phyloP scores from a whole-genome alignment of 139 green algal species.

The Zygnema cylindricum region DNA sequence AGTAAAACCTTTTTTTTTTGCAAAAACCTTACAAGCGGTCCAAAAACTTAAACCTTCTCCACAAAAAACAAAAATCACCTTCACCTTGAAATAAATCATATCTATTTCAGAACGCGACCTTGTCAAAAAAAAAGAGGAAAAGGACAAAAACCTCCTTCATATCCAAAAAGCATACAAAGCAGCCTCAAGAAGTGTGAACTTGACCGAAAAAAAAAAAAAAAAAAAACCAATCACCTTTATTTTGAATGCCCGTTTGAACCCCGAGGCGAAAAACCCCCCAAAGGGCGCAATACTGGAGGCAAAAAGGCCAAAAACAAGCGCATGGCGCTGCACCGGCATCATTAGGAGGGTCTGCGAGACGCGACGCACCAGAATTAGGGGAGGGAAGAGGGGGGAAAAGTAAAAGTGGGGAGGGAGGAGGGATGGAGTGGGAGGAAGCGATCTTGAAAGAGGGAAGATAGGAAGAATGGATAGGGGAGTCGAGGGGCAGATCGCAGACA shows the following conservation, averaged over 20 bases:
- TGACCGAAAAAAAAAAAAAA: no score
- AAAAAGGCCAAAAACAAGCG: slow-evolving; percentile 84
- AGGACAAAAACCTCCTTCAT: no score
- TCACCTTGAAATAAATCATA: no score
- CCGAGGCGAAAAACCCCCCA: slow-evolving; percentile 95
- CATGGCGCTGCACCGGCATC: slow-evolving; percentile 77
- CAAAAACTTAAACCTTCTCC: no score
- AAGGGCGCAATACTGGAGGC: slow-evolving; percentile 96
- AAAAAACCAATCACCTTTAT: no score
- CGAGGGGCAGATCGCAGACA: not conserved
- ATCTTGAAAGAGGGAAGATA: not conserved
- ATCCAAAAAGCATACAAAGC: no score
- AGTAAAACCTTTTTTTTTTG: no score
- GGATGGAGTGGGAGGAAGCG: not conserved
- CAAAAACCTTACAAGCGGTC: no score
- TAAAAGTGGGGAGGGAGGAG: not conserved
- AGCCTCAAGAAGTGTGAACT: no score
- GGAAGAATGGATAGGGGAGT: not conserved
- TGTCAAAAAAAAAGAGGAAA: no score
- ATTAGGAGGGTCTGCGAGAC: not conserved
- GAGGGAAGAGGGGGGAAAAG: not conserved
- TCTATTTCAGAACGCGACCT: no score
- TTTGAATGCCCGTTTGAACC: slow-evolving; percentile 98
- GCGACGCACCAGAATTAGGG: not conserved
- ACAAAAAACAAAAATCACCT: no score